Evolutionary conservation across 1,284 basidiomycete species (phyloP).

Genomic region (Ganoderma meredithae): DNA sequence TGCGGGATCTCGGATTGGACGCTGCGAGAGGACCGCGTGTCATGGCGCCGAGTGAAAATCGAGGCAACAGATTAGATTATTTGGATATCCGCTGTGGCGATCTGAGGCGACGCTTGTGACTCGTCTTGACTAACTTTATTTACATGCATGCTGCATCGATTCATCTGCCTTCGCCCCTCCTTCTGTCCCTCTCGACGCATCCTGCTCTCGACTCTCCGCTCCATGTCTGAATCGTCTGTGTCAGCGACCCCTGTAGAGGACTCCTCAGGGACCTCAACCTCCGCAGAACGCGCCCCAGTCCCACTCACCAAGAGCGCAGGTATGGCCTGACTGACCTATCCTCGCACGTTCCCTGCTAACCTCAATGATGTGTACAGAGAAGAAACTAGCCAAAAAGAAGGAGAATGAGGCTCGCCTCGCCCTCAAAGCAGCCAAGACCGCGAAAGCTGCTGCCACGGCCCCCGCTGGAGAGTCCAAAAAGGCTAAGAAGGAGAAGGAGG

Average conservation of each 20-base stretch:
- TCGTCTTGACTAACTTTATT: conserved; percentile 21
- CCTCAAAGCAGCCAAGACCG: conserved; percentile 80
- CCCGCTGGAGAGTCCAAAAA: conserved; percentile 66
- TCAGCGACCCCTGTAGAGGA: conserved; percentile 16
- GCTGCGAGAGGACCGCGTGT: too few relatives aligned
- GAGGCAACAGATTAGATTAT: conserved; percentile 25
- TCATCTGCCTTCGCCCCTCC: conserved; percentile 23
- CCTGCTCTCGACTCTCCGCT: conserved; percentile 15
- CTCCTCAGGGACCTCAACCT: conserved; percentile 8
- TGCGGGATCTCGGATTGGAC: too few relatives aligned
- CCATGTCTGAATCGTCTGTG: conserved; percentile 38
- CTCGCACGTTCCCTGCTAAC: neutral
- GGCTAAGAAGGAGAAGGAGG: conserved; percentile 77
- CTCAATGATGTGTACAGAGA: conserved; percentile 14
- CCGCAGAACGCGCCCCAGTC: conserved; percentile 29
- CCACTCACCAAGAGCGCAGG: conserved; percentile 43
- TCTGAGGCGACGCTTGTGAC: conserved; percentile 19
- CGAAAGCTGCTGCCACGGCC: conserved; percentile 55
- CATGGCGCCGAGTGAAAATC: too few relatives aligned
- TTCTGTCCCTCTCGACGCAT: conserved; percentile 21
- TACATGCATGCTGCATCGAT: conserved; percentile 34
- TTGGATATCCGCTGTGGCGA: too few relatives aligned
- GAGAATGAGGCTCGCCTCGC: conserved; percentile 64
- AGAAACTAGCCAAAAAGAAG: conserved; percentile 58
- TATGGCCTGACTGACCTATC: conserved; percentile 22